Evolutionary conservation across 108 stramenopile genomes (phyloP).

Genomic region (Cyclotella choctawhatcheeana): DNA sequence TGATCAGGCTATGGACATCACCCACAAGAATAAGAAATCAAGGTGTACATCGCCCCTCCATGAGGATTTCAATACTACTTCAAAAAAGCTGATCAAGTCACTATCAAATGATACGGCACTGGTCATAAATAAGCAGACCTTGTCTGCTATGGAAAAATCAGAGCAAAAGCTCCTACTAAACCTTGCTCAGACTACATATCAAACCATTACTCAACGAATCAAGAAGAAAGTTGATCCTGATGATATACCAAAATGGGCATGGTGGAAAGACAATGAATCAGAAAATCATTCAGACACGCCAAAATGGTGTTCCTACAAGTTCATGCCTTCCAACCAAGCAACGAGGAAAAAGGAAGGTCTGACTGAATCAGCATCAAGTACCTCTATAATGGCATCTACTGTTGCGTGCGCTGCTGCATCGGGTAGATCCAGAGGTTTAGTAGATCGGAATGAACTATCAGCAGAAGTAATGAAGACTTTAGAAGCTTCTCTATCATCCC

Average conservation of each 20-base stretch:
- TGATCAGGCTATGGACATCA: not conserved
- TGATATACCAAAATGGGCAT: slow-evolving; percentile 29
- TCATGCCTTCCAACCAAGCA: slow-evolving; percentile 28
- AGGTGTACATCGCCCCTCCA: slow-evolving; percentile 16
- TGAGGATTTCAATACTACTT: not conserved
- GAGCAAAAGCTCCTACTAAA: slow-evolving; percentile 15
- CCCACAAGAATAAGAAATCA: slow-evolving; percentile 28
- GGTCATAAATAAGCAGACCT: not conserved
- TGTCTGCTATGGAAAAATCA: slow-evolving; percentile 7
- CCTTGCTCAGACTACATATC: slow-evolving; percentile 23
- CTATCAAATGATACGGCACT: not conserved
- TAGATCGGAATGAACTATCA: slow-evolving; percentile 44
- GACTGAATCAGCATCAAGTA: not conserved
- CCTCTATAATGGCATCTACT: slow-evolving; percentile 41
- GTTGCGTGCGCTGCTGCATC: slow-evolving; percentile 69
- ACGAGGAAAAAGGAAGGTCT: slow-evolving; percentile 7
- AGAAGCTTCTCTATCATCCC: slow-evolving; percentile 2
- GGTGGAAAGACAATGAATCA: slow-evolving; percentile 26
- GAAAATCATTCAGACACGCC: slow-evolving; percentile 15
- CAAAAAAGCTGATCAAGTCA: not conserved
- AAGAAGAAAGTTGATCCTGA: slow-evolving; percentile 2
- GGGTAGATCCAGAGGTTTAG: slow-evolving; percentile 52
- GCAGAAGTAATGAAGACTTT: slow-evolving; percentile 41
- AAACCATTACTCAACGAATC: slow-evolving; percentile 36
- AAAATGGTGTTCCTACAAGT: slow-evolving; percentile 55